phyloP scores from a whole-genome alignment of 140 eudicot species.

The Eryngium alpinum region DNA sequence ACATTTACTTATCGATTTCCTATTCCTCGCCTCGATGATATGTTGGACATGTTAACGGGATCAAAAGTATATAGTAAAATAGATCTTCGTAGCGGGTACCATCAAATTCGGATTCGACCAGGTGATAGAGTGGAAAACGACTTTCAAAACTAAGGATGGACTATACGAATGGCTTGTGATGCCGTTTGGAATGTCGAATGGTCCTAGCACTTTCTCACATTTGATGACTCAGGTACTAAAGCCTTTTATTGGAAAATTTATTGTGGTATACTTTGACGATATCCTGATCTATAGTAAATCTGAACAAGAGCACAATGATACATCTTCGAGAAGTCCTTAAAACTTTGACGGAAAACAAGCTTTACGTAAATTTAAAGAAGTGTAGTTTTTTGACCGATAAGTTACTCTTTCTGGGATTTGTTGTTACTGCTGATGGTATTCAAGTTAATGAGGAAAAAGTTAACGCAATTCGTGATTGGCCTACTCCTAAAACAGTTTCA shows the following conservation, averaged over 20 bases:
- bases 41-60: no score
- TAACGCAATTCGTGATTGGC: background rate
- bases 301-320: background rate
- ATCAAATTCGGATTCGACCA: conserved; percentile 11
- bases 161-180: conserved; percentile 21
- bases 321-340: background rate
- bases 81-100: conserved; percentile 6
- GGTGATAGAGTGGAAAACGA: conserved; percentile 22
- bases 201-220: conserved; percentile 13
- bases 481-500: background rate
- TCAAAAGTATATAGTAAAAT: conserved; percentile 9
- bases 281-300: conserved; percentile 2
- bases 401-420: background rate
- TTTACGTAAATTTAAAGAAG: background rate
- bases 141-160: conserved; percentile 11
- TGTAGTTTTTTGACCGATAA: background rate
- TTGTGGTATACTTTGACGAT: conserved; percentile 16
- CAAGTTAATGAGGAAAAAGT: background rate
- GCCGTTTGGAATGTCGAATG: conserved; percentile 19
- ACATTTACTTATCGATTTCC: conserved; percentile 14
- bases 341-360: background rate
- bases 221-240: background rate
- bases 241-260: background rate
- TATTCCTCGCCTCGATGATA: conserved; percentile 14
- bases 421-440: background rate